Base-by-base conservation (phyloP, 2,329 filamentous ascomycete species). In the Colletotrichum gloeosporioides region DNA sequence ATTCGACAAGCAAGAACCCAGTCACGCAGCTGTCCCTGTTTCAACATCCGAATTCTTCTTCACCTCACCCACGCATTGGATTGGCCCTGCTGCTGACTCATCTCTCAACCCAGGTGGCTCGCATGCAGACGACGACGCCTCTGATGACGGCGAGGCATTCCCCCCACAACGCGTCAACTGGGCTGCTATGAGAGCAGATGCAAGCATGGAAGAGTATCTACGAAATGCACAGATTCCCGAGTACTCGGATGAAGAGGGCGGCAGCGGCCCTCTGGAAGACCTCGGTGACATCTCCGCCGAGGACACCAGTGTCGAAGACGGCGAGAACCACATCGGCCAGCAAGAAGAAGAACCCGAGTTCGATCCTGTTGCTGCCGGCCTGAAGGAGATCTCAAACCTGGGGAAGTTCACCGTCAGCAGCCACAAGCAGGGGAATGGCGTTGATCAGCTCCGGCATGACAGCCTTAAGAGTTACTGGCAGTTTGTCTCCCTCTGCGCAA, bases 351-450 rank as follows among this genome's bases (percentile, higher is more conserved):
- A 82, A 36, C 83, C 85, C 8, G 85, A 87, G 34, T 90, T 93
- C 69, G 88, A 92, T 72, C 87, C 92, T 16, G 85, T 88, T 22
- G 88, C 88, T 22, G 82, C 89, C 13, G 89, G 93, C 59, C 87
- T 96, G 77, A 96, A 96, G 83, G 95, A 97, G 82, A 96, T 97
- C 82, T 95, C 94, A 80, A 96, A 95, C 77, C 89, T 97, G 25
- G 95, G 94, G 36, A 94, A 93, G 78, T 96, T 95, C 88, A 96
- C 94, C 13, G 95, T 96, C 79, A 95, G 93, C 82, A 95, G 92
- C 81, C 93, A 93, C 81, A 97, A 97, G 85, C 94, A 94, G 1
- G 95, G 95, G 53, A 95, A 94, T 79, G 94, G 94, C 3, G 93
- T 96, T 16, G 92, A 93, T 31, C 94, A 95, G 81, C 90, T 97